Conservation (phyloP, 176 grass and related monocot genomes). For the Raddia guianensis region DNA sequence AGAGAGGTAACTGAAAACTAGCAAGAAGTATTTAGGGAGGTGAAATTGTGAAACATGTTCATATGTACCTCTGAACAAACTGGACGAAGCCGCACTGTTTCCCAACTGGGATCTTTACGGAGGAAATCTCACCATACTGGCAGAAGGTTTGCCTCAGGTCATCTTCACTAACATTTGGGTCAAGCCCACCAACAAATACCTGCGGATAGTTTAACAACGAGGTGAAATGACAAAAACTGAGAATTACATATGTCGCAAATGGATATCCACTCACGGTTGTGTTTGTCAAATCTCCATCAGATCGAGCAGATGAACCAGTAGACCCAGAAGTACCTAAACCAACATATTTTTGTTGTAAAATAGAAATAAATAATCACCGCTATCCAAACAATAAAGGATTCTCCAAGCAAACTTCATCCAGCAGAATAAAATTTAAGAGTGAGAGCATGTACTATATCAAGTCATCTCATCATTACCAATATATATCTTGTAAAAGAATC, state of each 20-base stretch:
- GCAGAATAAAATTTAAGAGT: not conserved
- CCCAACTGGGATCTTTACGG: conserved; percentile 89
- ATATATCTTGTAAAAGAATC: not conserved
- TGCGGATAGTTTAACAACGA: conserved; percentile 37
- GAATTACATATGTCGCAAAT: conserved; percentile 20
- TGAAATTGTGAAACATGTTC: not conserved
- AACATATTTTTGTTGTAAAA: conserved; percentile 12
- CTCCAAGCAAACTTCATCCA: not conserved
- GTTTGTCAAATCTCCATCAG: conserved; percentile 85
- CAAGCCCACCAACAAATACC: conserved; percentile 98
- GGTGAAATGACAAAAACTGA: conserved; percentile 24
- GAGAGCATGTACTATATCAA: not conserved
- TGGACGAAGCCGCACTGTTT: conserved; percentile 97
- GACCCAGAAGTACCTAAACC: conserved; percentile 70
- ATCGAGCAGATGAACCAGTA: conserved; percentile 62
- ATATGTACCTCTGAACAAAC: conserved; percentile 75
- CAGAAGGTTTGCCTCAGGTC: conserved; percentile 83
- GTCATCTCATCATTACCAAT: not conserved
- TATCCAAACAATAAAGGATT: not conserved
- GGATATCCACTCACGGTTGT: conserved; percentile 69
- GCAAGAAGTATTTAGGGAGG: not conserved
- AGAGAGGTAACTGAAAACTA: not conserved
- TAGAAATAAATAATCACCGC: conserved; percentile 5
- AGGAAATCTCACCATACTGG: conserved; percentile 86
- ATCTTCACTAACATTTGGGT: conserved; percentile 85